phyloP scores from a whole-genome alignment of 495 filamentous ascomycete species.

The Penicillium desertorum region DNA sequence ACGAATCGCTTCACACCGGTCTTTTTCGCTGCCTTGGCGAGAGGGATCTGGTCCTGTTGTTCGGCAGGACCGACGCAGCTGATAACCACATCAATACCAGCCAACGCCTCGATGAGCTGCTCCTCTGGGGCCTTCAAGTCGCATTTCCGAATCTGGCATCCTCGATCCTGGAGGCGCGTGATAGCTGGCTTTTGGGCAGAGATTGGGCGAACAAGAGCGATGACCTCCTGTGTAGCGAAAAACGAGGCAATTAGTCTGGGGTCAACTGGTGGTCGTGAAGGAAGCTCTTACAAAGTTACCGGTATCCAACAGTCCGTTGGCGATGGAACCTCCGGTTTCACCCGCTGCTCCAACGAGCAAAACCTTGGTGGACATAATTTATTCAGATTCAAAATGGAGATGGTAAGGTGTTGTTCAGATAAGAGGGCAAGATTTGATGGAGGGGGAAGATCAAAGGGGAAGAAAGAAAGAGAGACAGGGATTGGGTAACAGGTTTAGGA shows the following conservation, averaged over 20 bases:
- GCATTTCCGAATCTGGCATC: slow-evolving; percentile 47
- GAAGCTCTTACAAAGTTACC: slow-evolving; percentile 38
- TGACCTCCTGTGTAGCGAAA: slow-evolving; percentile 42
- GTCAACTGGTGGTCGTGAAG: neutral
- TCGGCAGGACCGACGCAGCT: slow-evolving; percentile 48
- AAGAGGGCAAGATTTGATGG: slow-evolving; percentile 5
- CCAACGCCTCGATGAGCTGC: slow-evolving; percentile 46
- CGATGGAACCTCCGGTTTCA: slow-evolving; percentile 52
- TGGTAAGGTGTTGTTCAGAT: neutral
- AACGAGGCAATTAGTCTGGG: slow-evolving; percentile 8
- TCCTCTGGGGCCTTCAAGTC: slow-evolving; percentile 49
- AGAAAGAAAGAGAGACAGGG: slow-evolving; percentile 20
- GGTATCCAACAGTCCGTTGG: slow-evolving; percentile 44
- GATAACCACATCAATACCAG: slow-evolving; percentile 54
- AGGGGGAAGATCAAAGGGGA: slow-evolving; percentile 8
- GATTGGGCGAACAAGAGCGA: slow-evolving; percentile 47
- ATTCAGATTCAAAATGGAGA: slow-evolving; percentile 6
- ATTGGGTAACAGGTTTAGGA: slow-evolving; percentile 23
- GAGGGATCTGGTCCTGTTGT: slow-evolving; percentile 50
- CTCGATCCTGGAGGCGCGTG: slow-evolving; percentile 41
- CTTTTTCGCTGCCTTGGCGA: slow-evolving; percentile 55
- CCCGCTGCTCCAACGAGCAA: slow-evolving; percentile 48
- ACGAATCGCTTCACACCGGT: slow-evolving; percentile 59
- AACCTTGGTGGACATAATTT: slow-evolving; percentile 47
- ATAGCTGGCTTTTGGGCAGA: slow-evolving; percentile 51